phyloP scores from a whole-genome alignment of 75 land plant species.

The Pinus tabuliformis region DNA sequence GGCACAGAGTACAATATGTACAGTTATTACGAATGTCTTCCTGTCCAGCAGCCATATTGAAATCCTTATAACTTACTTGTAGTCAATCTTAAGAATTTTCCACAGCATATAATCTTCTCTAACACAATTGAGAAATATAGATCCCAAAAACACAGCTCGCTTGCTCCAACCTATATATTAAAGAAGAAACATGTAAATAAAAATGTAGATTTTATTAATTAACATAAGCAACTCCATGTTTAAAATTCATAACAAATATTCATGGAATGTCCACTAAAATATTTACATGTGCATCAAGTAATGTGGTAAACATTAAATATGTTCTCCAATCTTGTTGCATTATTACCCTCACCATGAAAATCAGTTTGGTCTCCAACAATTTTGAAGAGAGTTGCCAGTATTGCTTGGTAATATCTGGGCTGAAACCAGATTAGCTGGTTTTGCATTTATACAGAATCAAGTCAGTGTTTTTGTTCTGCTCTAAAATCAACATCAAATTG shows the following conservation, averaged over 20 bases:
- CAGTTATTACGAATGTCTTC: conserved; percentile 5
- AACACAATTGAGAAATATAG: background rate
- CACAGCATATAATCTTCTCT: background rate
- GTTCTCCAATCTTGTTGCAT: background rate
- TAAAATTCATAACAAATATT: background rate
- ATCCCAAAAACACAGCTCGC: background rate
- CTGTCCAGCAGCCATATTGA: background rate
- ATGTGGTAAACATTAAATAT: background rate
- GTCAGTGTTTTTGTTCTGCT: background rate
- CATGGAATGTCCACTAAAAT: background rate
- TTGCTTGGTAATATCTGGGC: background rate
- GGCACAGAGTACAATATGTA: conserved; percentile 11
- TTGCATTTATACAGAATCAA: background rate
- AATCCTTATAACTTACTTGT: background rate
- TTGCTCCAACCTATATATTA: background rate
- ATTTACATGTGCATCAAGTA: background rate
- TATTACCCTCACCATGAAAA: background rate
- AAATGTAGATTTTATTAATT: background rate
- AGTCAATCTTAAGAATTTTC: background rate
- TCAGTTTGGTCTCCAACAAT: conserved; percentile 46
- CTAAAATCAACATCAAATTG: background rate
- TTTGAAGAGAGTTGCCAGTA: conserved; percentile 25
- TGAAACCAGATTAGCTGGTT: background rate
- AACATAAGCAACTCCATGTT: background rate
- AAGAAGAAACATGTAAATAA: background rate